A percentile compares a stretch with the other conserved stretches of the same genome.
Evolutionary conservation across 2,329 filamentous ascomycete genomes (phyloP).

Genomic region (Beauveria pseudobassiana): DNA sequence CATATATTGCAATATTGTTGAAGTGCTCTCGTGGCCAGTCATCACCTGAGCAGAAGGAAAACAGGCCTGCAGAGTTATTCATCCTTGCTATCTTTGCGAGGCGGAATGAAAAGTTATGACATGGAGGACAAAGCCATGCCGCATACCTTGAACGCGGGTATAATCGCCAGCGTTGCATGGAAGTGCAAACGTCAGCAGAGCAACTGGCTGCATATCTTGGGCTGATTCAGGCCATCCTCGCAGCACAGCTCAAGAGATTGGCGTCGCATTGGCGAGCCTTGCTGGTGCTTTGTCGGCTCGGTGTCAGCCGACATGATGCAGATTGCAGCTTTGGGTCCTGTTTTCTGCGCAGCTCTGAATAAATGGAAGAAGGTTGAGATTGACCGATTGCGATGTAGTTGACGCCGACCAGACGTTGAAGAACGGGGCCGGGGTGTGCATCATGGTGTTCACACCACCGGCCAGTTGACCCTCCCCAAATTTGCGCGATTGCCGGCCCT

Average conservation of each 20-base stretch:
- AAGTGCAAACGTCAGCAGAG: neutral
- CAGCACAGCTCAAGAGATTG: neutral
- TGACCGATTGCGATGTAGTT: neutral
- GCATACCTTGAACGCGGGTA: neutral
- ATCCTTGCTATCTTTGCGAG: neutral
- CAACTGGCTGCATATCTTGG: neutral
- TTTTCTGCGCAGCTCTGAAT: neutral
- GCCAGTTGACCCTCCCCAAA: neutral
- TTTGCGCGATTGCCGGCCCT: slow-evolving; percentile 4
- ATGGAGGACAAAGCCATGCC: neutral
- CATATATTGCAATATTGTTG: slow-evolving; percentile 5
- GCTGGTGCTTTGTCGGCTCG: neutral
- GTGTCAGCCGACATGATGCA: neutral
- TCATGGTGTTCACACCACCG: slow-evolving; percentile 7
- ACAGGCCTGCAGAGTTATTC: neutral
- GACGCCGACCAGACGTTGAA: neutral
- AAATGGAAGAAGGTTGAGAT: neutral
- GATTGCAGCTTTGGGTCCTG: neutral
- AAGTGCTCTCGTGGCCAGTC: neutral
- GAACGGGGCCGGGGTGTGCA: neutral
- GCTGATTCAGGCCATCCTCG: neutral
- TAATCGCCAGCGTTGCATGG: neutral
- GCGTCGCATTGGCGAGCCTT: neutral
- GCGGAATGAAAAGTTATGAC: neutral
- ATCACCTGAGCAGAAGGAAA: neutral